Evolutionary conservation across 352 stramenopile species (phyloP).

Genomic region (Phytopythium ostracodes): DNA sequence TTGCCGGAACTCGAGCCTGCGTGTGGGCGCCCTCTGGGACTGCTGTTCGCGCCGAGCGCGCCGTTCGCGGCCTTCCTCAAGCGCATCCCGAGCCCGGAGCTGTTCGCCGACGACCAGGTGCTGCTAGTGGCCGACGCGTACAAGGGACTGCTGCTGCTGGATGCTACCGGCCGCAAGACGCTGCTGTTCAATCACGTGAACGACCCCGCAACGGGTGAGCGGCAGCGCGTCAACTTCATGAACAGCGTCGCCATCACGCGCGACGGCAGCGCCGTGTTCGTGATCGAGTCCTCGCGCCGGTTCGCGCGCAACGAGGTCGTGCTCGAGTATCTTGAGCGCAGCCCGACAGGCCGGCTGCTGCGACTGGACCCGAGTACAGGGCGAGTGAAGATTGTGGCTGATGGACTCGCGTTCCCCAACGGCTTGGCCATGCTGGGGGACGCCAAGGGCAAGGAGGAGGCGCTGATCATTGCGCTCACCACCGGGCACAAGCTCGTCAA

Average conservation of each 20-base stretch:
- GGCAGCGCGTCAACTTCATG: conserved; percentile 30
- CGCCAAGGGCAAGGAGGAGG: conserved; percentile 12
- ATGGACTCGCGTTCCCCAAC: conserved; percentile 41
- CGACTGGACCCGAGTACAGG: conserved; percentile 34
- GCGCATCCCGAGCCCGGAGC: conserved; percentile 33
- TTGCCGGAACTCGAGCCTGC: conserved; percentile 28
- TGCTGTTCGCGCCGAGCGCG: conserved; percentile 35
- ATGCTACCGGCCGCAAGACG: conserved; percentile 44
- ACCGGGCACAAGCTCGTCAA: conserved; percentile 59
- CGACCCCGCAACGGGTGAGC: conserved; percentile 19
- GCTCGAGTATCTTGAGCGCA: conserved; percentile 45
- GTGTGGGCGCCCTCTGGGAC: conserved; percentile 47
- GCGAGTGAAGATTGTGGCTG: conserved; percentile 21
- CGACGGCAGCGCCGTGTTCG: conserved; percentile 41
- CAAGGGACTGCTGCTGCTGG: conserved; percentile 53
- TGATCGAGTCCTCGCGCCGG: conserved; percentile 49
- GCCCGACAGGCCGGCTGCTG: conserved; percentile 42
- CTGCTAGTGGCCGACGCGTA: conserved; percentile 60
- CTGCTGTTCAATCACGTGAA: conserved; percentile 47
- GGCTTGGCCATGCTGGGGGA: conserved; percentile 40
- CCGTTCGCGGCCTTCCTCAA: conserved; percentile 38
- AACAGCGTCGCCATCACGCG: conserved; percentile 40
- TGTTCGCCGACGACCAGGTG: conserved; percentile 46
- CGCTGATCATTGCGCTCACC: conserved; percentile 41
- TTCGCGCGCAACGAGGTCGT: conserved; percentile 42